phyloP scores from a whole-genome alignment of 192 early-diverging fungal species.

The Dissophora globulifera region DNA sequence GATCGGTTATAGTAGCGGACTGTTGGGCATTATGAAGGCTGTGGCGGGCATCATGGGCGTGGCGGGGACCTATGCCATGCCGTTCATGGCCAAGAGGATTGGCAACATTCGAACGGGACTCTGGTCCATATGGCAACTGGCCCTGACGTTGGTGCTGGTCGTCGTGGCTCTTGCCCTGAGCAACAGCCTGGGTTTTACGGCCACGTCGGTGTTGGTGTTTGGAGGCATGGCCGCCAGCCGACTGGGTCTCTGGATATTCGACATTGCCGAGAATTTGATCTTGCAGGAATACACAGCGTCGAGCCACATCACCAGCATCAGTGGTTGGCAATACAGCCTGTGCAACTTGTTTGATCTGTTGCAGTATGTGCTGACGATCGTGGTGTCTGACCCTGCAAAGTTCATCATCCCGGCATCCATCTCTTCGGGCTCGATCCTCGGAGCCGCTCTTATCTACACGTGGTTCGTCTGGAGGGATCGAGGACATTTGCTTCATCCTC shows the following conservation, averaged over 20 bases:
- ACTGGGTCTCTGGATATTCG: constrained; percentile 46
- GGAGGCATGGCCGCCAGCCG: constrained; percentile 49
- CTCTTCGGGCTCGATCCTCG: constrained; percentile 12
- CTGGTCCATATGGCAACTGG: constrained; percentile 47
- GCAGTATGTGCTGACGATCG: constrained; percentile 31
- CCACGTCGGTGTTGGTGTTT: constrained; percentile 26
- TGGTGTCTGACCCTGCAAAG: constrained; percentile 14
- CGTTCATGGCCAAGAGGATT: constrained; percentile 12
- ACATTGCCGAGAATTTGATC: constrained; percentile 34
- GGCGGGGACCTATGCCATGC: constrained; percentile 18
- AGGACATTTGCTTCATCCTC: constrained; percentile 22
- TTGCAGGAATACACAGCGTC: constrained; percentile 27
- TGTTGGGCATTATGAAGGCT: constrained; percentile 41
- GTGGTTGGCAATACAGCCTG: constrained; percentile 34
- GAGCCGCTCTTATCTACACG: constrained; percentile 29
- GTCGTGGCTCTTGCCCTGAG: constrained; percentile 19
- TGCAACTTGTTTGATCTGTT: constrained; percentile 45
- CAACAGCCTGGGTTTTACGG: constrained; percentile 3
- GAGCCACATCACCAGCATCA: constrained; percentile 23
- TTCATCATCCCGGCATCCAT: constrained; percentile 46
- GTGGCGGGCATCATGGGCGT: constrained; percentile 26
- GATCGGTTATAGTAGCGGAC: constrained; percentile 28
- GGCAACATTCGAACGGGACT: constrained; percentile 34
- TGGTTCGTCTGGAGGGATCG: constrained; percentile 31
- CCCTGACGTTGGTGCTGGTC: background rate